These are phyloP conservation scores for Tolypocladium nubicola DNA, from an alignment of 2,329 filamentous ascomycete genomes.

Conservation along the genomic window DNA sequence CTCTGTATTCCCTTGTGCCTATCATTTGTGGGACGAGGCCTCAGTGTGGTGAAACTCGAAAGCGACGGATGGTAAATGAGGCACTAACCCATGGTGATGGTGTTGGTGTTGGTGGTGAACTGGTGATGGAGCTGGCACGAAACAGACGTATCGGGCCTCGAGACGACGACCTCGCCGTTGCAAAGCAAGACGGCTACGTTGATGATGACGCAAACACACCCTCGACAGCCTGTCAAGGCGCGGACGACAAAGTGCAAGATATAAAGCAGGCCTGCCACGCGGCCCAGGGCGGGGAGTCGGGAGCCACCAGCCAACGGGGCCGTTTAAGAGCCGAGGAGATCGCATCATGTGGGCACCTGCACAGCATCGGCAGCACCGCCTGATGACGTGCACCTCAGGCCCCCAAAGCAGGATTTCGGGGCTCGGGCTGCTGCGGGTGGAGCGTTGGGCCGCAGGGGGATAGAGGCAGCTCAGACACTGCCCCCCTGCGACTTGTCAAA, in stretches of 20 bases:
- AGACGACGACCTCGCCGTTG: not conserved
- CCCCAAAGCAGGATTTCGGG: not conserved
- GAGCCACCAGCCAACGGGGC: not conserved
- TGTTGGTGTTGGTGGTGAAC: too few species aligned
- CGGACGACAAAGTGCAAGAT: not conserved
- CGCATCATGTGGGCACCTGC: slow-evolving; percentile 1
- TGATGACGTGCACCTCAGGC: not conserved
- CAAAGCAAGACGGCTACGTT: not conserved
- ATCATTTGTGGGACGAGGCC: slow-evolving; percentile 7
- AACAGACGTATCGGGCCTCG: not conserved
- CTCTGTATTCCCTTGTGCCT: slow-evolving; percentile 16
- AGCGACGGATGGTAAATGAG: not conserved
- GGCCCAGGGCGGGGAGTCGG: not conserved
- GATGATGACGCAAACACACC: not conserved
- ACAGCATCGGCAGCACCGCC: not conserved
- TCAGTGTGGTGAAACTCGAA: slow-evolving; percentile 6
- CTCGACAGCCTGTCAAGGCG: not conserved
- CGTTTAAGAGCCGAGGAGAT: not conserved
- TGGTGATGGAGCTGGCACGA: not conserved
- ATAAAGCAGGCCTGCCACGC: not conserved
- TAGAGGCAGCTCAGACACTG: too few species aligned
- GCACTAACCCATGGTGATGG: not conserved
- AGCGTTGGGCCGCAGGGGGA: not conserved
- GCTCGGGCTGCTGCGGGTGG: not conserved
- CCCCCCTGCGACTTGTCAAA: not conserved